Evolutionary conservation across 768 basidiomycete species (phyloP), one percentile per base, ranked within the genome.

Genomic region (Pisolithus marmoratus): DNA sequence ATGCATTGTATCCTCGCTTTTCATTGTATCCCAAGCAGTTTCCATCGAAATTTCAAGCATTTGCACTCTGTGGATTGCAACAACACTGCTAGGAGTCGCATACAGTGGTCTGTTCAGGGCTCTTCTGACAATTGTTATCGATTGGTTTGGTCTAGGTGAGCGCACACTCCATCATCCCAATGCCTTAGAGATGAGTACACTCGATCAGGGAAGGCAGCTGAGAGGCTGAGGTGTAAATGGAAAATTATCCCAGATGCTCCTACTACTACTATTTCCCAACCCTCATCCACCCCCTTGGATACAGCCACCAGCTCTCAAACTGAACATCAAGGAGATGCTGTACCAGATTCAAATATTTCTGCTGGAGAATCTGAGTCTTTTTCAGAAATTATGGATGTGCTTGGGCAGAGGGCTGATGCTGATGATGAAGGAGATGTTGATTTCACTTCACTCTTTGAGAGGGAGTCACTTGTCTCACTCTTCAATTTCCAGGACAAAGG

Each of bases 1-100:
- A n/a, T 72, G 80, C 8, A 64, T 90, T 29, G 83, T 93, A 55
- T 75, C 90, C 0, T 56, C 67, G 31, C 63, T 85, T 44, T 87
- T 92, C 69, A 75, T 92, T 52, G 54, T 84, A 49, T 89, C 91
- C 5, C 93, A 94, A 63, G 55, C 85, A 5, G 68, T 77, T 11
- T 79, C 81, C 1, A 72, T 81, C 15, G 62, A 65, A 17, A 76
- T 87, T 5, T 74, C 78, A 17, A 68, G 78, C 14, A 79, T 91
- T 22, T 61, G 72, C 19, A 61, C 77, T 42, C 74, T 95, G 2
- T 94, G 91, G 89, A 46, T 58, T 29, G 67, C 64, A n/a, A 69
- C 63, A 26, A 58, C 64, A 19, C 47, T 70, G 26, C 54, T 74
- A 9, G 65, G 66, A 11, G 59, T 74, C 27, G 82, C 84, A 0